A percentile compares a stretch with the other conserved stretches of the same genome.
phyloP scores from a whole-genome alignment of 2,329 filamentous ascomycete species.

The Tothia fuscella region DNA sequence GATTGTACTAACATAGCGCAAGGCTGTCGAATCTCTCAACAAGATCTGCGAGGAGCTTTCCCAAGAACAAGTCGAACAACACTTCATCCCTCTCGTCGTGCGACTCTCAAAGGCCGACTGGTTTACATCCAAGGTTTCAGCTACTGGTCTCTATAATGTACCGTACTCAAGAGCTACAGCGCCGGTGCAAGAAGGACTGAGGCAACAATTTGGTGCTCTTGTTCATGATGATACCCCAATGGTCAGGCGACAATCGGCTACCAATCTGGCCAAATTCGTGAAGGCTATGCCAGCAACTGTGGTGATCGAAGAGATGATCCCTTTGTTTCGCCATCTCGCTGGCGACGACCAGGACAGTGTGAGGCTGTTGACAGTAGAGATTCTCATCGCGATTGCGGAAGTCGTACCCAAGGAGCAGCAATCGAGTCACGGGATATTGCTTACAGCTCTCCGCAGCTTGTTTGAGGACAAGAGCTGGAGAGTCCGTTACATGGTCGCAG shows the following conservation, averaged over 20 bases:
- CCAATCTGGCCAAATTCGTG: slow-evolving; percentile 92
- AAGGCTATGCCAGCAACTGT: slow-evolving; percentile 88
- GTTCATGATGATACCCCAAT: slow-evolving; percentile 98
- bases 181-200: slow-evolving; percentile 78
- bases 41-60: slow-evolving; percentile 95
- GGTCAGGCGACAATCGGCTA: slow-evolving; percentile 93
- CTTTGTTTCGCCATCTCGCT: slow-evolving; percentile 92
- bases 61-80: slow-evolving; percentile 85
- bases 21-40: slow-evolving; percentile 98
- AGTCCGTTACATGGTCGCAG: slow-evolving; percentile 97
- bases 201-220: slow-evolving; percentile 81
- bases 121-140: slow-evolving; percentile 99
- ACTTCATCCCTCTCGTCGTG: slow-evolving; percentile 90
- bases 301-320: slow-evolving; percentile 98
- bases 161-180: slow-evolving; percentile 87
- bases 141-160: slow-evolving; percentile 84
- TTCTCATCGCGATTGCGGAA: slow-evolving; percentile 91
- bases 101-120: slow-evolving; percentile 98
- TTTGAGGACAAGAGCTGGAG: slow-evolving; percentile 99
- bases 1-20: slow-evolving; percentile 19
- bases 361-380: slow-evolving; percentile 86
- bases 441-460: slow-evolving; percentile 79
- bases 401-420: slow-evolving; percentile 97
- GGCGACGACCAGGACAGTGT: slow-evolving; percentile 97
- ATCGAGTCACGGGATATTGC: slow-evolving; percentile 82